A percentile compares a stretch with the other conserved stretches of the same genome.
phyloP scores from a whole-genome alignment of 345 rosid genomes.

The Citrus trifoliata region DNA sequence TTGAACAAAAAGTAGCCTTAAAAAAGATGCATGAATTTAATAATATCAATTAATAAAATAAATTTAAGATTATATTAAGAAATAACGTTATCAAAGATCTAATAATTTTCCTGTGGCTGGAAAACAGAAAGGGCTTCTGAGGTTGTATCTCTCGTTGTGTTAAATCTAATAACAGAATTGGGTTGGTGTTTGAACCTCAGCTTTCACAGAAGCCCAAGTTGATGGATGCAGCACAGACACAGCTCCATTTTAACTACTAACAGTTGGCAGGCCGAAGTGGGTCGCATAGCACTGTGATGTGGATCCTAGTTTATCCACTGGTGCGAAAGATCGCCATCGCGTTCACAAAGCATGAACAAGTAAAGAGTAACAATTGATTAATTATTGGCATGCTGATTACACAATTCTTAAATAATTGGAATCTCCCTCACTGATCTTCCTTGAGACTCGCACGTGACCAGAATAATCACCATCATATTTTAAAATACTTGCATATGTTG shows the following conservation, averaged over 20 bases:
- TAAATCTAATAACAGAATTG: background rate
- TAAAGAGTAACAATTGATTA: background rate
- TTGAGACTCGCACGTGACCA: conserved; percentile 13
- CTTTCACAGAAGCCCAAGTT: background rate
- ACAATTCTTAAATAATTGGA: conserved; percentile 20
- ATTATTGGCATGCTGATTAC: background rate
- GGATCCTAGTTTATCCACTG: background rate
- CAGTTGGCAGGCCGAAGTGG: too few species aligned
- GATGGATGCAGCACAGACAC: background rate
- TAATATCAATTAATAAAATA: too few species aligned
- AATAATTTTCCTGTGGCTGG: too few species aligned
- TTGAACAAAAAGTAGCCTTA: too few species aligned
- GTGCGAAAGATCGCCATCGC: background rate
- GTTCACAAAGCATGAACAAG: background rate
- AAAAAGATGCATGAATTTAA: too few species aligned
- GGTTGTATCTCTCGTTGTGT: background rate
- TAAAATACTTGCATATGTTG: too few species aligned
- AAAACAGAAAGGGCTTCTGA: too few species aligned
- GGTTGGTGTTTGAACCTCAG: background rate
- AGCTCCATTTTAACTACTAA: background rate
- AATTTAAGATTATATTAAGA: too few species aligned
- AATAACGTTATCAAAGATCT: too few species aligned
- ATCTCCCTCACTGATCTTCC: conserved; percentile 18
- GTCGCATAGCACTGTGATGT: background rate
- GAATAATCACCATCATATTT: conserved; percentile 5